Conservation (phyloP, 306 rosid species). For the Trifolium repens region DNA sequence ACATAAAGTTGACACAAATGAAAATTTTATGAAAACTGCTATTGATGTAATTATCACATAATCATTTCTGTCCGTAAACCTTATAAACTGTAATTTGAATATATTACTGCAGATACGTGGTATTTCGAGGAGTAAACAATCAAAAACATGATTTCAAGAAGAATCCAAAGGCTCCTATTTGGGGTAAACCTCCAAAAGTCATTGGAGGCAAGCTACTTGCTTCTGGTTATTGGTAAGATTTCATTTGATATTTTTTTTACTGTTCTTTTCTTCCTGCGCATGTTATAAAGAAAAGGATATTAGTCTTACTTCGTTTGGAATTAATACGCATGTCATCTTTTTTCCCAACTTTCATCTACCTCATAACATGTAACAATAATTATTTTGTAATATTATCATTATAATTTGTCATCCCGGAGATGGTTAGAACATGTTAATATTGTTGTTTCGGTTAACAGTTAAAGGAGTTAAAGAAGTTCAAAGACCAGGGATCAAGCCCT, state of each 20-base stretch:
- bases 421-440: slow-evolving; percentile 17
- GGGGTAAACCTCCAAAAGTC: slow-evolving; percentile 89
- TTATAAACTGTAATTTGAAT: slow-evolving; percentile 21
- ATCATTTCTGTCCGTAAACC: slow-evolving; percentile 17
- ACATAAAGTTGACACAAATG: slow-evolving; percentile 5
- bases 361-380: too few species aligned
- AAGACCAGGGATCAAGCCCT: too few species aligned
- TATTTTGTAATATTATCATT: not conserved
- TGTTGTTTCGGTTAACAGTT: not conserved
- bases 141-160: slow-evolving; percentile 90
- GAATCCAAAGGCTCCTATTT: slow-evolving; percentile 82
- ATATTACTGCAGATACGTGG: slow-evolving; percentile 69
- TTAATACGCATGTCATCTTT: slow-evolving; percentile 23
- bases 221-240: slow-evolving; percentile 94
- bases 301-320: not conserved
- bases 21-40: slow-evolving; percentile 1
- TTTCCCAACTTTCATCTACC: not conserved
- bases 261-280: slow-evolving; percentile 13
- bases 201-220: slow-evolving; percentile 93
- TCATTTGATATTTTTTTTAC: slow-evolving; percentile 7
- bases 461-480: too few species aligned
- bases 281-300: not conserved
- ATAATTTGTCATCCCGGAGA: slow-evolving; percentile 9
- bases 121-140: slow-evolving; percentile 98
- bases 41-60: slow-evolving; percentile 4